Evolutionary conservation across 805 yeast species (phyloP).

Genomic region (Pichia phayaonensis): DNA sequence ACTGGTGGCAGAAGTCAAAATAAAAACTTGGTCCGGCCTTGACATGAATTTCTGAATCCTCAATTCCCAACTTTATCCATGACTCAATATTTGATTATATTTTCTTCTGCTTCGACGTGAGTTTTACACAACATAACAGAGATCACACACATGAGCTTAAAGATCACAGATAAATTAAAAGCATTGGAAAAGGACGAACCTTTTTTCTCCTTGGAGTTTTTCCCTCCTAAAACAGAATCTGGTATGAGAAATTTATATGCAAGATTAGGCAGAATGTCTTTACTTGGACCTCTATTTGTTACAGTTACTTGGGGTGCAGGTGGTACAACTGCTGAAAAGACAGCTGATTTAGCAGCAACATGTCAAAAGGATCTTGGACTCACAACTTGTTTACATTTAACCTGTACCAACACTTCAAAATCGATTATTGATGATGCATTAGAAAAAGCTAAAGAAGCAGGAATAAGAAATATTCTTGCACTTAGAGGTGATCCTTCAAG

Average conservation of each 20-base stretch:
- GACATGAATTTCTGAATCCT: background rate
- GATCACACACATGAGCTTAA: conserved; percentile 22
- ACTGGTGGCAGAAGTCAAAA: background rate
- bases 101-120: background rate
- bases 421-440: conserved; percentile 75
- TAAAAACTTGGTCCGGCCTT: background rate
- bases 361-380: conserved; percentile 69
- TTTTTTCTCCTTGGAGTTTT: conserved; percentile 85
- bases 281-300: conserved; percentile 79
- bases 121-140: background rate
- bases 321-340: conserved; percentile 84
- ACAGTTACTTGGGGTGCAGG: conserved; percentile 99
- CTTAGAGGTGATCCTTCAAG: conserved; percentile 95
- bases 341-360: conserved; percentile 72
- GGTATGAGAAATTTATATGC: conserved; percentile 81
- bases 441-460: conserved; percentile 58
- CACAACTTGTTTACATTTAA: conserved; percentile 90
- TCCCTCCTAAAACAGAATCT: conserved; percentile 90
- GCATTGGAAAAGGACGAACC: conserved; percentile 37
- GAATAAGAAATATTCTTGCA: conserved; percentile 84
- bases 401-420: conserved; percentile 89
- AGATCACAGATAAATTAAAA: conserved; percentile 45
- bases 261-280: conserved; percentile 83
- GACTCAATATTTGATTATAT: background rate
- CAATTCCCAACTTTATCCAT: background rate